Evolutionary conservation across 306 rosid genomes (phyloP).

Genomic region (Abrus pulchellus): DNA sequence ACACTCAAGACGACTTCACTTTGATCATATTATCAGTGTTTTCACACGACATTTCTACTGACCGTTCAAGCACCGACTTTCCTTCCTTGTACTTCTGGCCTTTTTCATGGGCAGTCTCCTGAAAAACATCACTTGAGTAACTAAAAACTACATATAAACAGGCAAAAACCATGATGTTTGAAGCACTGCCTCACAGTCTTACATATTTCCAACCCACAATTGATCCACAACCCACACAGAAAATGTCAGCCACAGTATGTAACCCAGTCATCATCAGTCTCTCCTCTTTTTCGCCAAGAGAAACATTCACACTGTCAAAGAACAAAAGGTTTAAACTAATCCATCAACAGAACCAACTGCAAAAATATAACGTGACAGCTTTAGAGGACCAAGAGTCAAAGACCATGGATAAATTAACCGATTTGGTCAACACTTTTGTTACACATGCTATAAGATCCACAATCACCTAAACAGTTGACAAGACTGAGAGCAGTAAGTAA

Average conservation of each 20-base stretch:
- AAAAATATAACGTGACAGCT: slow-evolving; percentile 25
- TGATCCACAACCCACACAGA: slow-evolving; percentile 93
- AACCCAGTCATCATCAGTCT: slow-evolving; percentile 81
- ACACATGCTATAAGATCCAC: slow-evolving; percentile 25
- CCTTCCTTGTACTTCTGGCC: slow-evolving; percentile 80
- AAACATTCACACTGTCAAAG: slow-evolving; percentile 74
- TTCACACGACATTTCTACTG: slow-evolving; percentile 53
- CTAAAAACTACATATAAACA: slow-evolving; percentile 45
- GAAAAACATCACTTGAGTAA: slow-evolving; percentile 57
- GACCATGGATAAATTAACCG: slow-evolving; percentile 6
- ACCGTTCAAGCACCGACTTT: slow-evolving; percentile 80
- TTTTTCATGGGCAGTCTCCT: slow-evolving; percentile 71
- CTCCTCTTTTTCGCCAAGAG: slow-evolving; percentile 78
- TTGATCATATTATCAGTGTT: slow-evolving; percentile 34
- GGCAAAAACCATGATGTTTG: slow-evolving; percentile 34
- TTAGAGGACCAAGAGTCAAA: slow-evolving; percentile 31
- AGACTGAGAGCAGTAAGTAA: slow-evolving; percentile 23
- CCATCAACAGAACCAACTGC: slow-evolving; percentile 31
- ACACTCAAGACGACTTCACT: slow-evolving; percentile 31
- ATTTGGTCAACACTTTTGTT: slow-evolving; percentile 13
- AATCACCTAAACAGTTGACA: slow-evolving; percentile 18
- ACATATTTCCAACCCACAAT: slow-evolving; percentile 95
- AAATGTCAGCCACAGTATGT: slow-evolving; percentile 93
- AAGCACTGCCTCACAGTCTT: slow-evolving; percentile 60
- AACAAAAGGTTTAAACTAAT: slow-evolving; percentile 43